Evolutionary conservation across 108 stramenopile species (phyloP), one percentile per base, ranked within the genome.

Genomic region (Asterionellopsis glacialis): DNA sequence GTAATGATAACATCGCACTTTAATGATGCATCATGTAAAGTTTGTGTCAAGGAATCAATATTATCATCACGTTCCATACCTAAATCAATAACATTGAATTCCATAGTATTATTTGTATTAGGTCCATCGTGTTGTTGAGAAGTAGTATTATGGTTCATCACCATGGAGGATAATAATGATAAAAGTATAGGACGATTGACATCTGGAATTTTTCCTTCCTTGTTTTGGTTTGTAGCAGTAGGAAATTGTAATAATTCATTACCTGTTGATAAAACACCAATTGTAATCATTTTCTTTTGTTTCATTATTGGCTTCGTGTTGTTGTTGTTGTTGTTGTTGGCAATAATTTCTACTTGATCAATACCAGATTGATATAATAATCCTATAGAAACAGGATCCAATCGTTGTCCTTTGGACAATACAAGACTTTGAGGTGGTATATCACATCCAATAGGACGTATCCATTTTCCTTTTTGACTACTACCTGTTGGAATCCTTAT

Each of bases 231-330:
- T 13, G 59, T 56, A 0, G 43, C 53, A 11, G 51, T 22, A 9
- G 51, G 33, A 7, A 39, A 14, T 40, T 24, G 42, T 14, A 77
- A 21, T 2, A 93, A 55, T 61, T 93, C 91, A 72, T 90, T 93
- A 16, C 96, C 96, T 16, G 95, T 98, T 24, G 94, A 93, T 25
- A 98, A 56, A 25, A 97, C 79, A 26, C 85, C 91, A 22, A 91
- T 74, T 38, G 45, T 68, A 1, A 72, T 61, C 23, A 52, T 55
- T 51, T 52, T 42, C 15, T 75, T 67, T n/a, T n/a, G n/a, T n/a
- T n/a, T n/a, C n/a, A n/a, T n/a, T n/a, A n/a, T n/a, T n/a, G n/a
- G n/a, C n/a, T n/a, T n/a, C n/a, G n/a, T 33, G 33, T 33, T 33
- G 33, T 33, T 33, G 33, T 33, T 33, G 33, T n/a, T n/a, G 33